These are phyloP conservation scores for Angomonas deanei DNA, from an alignment of 208 protist genomes.

Conservation along the genomic window DNA sequence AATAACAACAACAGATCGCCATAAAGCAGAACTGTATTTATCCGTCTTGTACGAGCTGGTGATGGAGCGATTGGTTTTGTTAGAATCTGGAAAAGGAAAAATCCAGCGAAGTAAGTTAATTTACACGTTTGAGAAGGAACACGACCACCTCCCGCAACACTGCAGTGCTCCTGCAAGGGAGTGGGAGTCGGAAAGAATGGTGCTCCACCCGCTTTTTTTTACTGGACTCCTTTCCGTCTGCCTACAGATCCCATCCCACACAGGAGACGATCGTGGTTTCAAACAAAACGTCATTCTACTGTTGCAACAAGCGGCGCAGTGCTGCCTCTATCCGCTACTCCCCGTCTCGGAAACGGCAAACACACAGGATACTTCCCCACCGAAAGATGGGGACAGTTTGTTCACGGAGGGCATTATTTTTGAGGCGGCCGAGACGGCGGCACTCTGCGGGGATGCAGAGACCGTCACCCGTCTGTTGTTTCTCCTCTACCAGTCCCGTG, in stretches of 20 bases:
- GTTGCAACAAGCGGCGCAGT: too few relatives aligned
- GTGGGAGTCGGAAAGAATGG: too few relatives aligned
- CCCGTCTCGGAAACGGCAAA: too few relatives aligned
- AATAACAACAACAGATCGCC: too few relatives aligned
- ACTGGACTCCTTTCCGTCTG: too few relatives aligned
- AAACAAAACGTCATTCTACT: too few relatives aligned
- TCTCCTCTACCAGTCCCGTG: constrained; percentile 48
- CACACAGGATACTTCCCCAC: too few relatives aligned
- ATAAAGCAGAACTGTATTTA: neutral
- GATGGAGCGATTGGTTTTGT: neutral
- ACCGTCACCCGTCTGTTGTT: constrained; percentile 64
- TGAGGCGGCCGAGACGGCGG: constrained; percentile 56
- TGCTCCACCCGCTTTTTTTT: too few relatives aligned
- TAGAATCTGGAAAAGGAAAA: neutral
- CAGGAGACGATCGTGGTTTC: too few relatives aligned
- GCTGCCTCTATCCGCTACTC: too few relatives aligned
- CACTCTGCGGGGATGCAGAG: constrained; percentile 43
- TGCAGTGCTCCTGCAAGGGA: neutral
- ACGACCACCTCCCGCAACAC: neutral
- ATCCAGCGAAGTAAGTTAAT: neutral
- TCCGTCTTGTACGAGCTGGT: neutral
- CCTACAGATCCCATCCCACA: too few relatives aligned
- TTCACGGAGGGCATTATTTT: constrained; percentile 44
- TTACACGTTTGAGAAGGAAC: neutral
- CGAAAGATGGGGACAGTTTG: neutral